These are phyloP conservation scores for Arabis hirsuta DNA, from an alignment of 345 rosid genomes.

Conservation along the genomic window DNA sequence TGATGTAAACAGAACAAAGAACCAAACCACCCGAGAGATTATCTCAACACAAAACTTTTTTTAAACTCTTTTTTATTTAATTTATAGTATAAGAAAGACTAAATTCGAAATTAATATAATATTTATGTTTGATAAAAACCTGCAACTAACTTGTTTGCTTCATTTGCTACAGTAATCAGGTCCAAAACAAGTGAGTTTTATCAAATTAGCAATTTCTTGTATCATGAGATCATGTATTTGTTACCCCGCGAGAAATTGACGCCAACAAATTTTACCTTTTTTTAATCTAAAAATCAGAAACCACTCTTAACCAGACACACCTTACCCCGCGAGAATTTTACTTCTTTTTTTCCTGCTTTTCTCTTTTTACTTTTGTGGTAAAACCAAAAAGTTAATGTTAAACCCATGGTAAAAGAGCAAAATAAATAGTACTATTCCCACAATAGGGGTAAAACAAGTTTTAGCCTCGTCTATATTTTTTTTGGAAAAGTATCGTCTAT, in stretches of 20 bases:
- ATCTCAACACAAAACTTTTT: conserved; percentile 36
- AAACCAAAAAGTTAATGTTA: no score
- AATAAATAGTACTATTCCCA: no score
- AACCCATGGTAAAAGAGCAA: no score
- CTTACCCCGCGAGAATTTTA: not conserved
- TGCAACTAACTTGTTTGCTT: conserved; percentile 41
- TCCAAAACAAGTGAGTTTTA: conserved; percentile 1
- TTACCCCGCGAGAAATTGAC: not conserved
- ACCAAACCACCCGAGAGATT: conserved; percentile 41
- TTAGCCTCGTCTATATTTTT: no score
- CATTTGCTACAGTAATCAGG: conserved; percentile 20
- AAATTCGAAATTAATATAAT: not conserved
- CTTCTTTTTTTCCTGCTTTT: not conserved
- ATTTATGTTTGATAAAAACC: conserved; percentile 22
- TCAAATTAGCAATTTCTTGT: conserved; percentile 14
- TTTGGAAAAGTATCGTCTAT: no score
- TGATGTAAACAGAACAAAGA: conserved; percentile 39
- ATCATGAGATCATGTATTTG: not conserved
- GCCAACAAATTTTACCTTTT: not conserved
- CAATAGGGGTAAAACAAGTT: no score
- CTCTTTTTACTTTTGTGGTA: not conserved
- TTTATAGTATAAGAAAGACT: not conserved
- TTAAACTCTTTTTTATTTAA: not conserved
- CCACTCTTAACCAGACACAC: not conserved
- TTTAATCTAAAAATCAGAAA: not conserved